phyloP scores from a whole-genome alignment of 768 basidiomycete species.

The Rhodotorula babjevae region DNA sequence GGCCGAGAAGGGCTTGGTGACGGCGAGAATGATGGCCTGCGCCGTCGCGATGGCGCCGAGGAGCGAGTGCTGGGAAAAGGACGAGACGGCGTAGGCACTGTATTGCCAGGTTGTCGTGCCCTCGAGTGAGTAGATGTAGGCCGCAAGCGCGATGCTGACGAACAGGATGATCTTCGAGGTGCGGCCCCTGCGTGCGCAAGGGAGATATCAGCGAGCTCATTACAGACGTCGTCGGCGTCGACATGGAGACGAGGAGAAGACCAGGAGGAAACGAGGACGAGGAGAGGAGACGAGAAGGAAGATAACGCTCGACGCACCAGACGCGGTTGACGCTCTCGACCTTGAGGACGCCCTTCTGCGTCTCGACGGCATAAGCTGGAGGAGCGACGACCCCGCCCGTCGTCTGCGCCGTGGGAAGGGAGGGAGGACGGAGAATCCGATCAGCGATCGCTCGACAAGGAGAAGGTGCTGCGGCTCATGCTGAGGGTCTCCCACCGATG shows the following conservation, averaged over 20 bases:
- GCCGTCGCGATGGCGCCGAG: slow-evolving; percentile 54
- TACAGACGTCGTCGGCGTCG: too few species aligned
- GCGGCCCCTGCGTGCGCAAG: slow-evolving; percentile 21
- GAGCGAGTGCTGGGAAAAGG: slow-evolving; percentile 56
- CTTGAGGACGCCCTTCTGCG: slow-evolving; percentile 26
- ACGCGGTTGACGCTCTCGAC: slow-evolving; percentile 34
- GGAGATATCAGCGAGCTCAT: too few species aligned
- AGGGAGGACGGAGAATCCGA: not conserved
- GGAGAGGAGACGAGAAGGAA: not conserved
- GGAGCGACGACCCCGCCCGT: not conserved
- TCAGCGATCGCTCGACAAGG: too few species aligned
- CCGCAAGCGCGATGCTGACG: slow-evolving; percentile 58
- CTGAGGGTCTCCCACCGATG: too few species aligned
- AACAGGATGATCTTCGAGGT: slow-evolving; percentile 21
- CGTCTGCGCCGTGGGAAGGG: not conserved
- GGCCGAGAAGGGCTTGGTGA: slow-evolving; percentile 64
- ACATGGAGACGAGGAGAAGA: not conserved
- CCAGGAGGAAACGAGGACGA: not conserved
- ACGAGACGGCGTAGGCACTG: slow-evolving; percentile 55
- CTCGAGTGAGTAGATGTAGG: slow-evolving; percentile 74
- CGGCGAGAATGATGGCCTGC: slow-evolving; percentile 41
- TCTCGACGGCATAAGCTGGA: not conserved
- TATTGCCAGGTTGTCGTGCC: slow-evolving; percentile 65
- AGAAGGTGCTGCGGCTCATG: too few species aligned
- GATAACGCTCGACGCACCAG: slow-evolving; percentile 20